Evolutionary conservation across 352 stramenopile genomes (phyloP).

Genomic region (Phytophthora hibernalis): DNA sequence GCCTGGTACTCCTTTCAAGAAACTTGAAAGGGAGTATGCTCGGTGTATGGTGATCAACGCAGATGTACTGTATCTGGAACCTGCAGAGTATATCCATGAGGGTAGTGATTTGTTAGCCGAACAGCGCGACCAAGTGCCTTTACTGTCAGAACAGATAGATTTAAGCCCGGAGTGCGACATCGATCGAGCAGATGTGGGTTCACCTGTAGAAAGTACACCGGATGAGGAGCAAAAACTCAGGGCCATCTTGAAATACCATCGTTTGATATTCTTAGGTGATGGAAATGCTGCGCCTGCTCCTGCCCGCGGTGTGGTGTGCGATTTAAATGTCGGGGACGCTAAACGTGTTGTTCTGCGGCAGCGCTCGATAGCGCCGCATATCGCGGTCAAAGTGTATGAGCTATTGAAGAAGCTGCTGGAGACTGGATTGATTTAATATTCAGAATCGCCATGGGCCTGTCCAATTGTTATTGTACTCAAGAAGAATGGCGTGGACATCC

Average conservation of each 20-base stretch:
- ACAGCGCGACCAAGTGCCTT: conserved; percentile 3
- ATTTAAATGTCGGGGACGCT: conserved; percentile 5
- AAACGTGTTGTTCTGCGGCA: not conserved
- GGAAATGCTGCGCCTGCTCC: not conserved
- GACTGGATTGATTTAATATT: conserved; percentile 1
- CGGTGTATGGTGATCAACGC: not conserved
- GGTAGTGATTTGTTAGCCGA: conserved; percentile 3
- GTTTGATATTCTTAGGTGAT: too few species aligned
- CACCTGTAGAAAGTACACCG: not conserved
- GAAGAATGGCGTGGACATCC: too few species aligned
- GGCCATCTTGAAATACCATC: not conserved
- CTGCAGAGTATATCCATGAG: conserved; percentile 10
- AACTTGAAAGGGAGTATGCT: not conserved
- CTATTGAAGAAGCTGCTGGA: conserved; percentile 8
- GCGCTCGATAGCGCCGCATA: not conserved
- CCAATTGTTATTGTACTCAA: conserved; percentile 8
- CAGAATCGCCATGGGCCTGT: not conserved
- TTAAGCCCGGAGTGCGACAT: not conserved
- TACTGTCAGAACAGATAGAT: not conserved
- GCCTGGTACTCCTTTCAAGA: too few species aligned
- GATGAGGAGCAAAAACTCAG: not conserved
- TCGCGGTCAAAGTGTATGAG: not conserved
- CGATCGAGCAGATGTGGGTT: not conserved
- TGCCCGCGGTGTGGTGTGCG: conserved; percentile 3
- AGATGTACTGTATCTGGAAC: not conserved